phyloP scores from a whole-genome alignment of 176 grass and related monocot species.

The Bromus sterilis region DNA sequence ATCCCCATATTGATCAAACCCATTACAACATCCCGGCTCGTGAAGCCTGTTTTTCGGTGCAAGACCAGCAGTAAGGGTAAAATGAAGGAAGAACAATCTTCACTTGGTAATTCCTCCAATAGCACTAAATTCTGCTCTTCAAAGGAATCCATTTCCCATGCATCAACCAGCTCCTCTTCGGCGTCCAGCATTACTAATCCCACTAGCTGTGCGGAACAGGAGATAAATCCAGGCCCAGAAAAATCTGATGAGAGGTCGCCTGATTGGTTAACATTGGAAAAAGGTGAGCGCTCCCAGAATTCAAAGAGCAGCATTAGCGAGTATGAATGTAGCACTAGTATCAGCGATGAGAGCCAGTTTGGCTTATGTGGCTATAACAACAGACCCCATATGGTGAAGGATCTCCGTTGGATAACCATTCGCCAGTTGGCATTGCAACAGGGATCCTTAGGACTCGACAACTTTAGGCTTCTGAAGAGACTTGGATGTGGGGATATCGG shows the following conservation, averaged over 20 bases:
- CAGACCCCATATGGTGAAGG: constrained; percentile 93
- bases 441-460: constrained; percentile 73
- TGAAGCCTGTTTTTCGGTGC: constrained; percentile 53
- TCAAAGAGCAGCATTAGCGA: constrained; percentile 89
- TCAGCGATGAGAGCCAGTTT: constrained; percentile 52
- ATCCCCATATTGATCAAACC: constrained; percentile 37
- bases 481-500: constrained; percentile 98
- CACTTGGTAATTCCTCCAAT: constrained; percentile 36
- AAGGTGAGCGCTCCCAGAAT: constrained; percentile 69
- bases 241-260: constrained; percentile 27
- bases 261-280: constrained; percentile 44
- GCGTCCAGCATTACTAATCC: constrained; percentile 34
- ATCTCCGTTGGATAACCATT: constrained; percentile 76
- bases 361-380: constrained; percentile 47
- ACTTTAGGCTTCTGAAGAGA: constrained; percentile 95
- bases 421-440: constrained; percentile 49
- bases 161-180: constrained; percentile 49
- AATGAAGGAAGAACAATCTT: constrained; percentile 50
- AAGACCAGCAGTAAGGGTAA: constrained; percentile 41
- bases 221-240: constrained; percentile 13
- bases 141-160: constrained; percentile 46
- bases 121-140: constrained; percentile 42
- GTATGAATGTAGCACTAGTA: constrained; percentile 70
- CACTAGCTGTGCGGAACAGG: constrained; percentile 18
- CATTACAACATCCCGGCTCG: constrained; percentile 35